Evolutionary conservation across 176 grass and related monocot genomes (phyloP).

Genomic region (Urochloa ruziziensis): DNA sequence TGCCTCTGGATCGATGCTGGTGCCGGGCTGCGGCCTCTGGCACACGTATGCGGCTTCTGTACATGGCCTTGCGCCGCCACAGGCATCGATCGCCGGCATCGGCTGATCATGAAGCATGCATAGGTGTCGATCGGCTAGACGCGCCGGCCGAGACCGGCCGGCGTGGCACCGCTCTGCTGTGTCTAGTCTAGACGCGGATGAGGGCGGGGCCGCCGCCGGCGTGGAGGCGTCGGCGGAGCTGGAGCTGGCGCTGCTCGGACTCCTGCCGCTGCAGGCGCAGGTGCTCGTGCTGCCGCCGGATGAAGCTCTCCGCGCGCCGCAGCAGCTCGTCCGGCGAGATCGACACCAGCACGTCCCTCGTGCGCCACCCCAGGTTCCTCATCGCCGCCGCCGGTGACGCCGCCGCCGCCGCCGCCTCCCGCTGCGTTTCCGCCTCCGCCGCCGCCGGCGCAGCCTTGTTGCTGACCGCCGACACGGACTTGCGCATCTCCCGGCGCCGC

Average conservation of each 20-base stretch:
- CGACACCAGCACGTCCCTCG: slow-evolving; percentile 50
- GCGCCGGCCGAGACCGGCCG: neutral
- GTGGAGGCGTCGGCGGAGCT: slow-evolving; percentile 6
- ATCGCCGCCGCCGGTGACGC: neutral
- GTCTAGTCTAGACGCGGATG: slow-evolving; percentile 31
- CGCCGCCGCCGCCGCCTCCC: slow-evolving; percentile 24
- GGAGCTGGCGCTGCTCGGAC: slow-evolving; percentile 61
- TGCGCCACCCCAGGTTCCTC: slow-evolving; percentile 74
- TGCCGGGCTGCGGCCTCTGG: neutral
- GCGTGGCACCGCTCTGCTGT: neutral
- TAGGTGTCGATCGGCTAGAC: neutral
- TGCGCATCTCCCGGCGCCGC: slow-evolving; percentile 23
- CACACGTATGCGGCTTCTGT: neutral
- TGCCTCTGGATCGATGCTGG: neutral
- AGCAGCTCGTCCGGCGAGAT: slow-evolving; percentile 54
- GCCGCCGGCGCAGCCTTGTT: too few species aligned
- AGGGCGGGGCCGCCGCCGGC: neutral
- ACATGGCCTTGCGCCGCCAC: neutral
- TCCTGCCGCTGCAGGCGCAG: slow-evolving; percentile 77
- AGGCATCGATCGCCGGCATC: slow-evolving; percentile 10
- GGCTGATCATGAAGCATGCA: neutral
- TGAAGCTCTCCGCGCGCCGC: slow-evolving; percentile 66
- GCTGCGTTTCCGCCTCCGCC: too few species aligned
- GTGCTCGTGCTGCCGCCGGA: slow-evolving; percentile 68
- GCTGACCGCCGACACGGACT: slow-evolving; percentile 41